Evolutionary conservation across 78 protist genomes (phyloP), one percentile per base, ranked within the genome.

Genomic region (Speleostelium caveatum): DNA sequence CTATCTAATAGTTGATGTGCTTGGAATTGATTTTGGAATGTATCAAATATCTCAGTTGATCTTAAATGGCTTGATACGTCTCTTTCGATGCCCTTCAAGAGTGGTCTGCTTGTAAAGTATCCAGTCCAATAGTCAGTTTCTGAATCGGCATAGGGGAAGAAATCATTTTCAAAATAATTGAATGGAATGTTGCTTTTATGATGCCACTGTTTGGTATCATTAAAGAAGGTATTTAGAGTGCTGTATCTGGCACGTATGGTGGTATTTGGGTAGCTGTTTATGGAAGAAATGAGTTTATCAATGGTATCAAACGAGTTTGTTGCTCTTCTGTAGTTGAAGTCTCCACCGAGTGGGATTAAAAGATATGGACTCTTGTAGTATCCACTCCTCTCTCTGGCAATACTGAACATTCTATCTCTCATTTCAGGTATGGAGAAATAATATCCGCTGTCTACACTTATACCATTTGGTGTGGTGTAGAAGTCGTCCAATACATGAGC

Each of bases 401-500:
- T 28, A 42, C 36, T 30, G 42, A 42, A 26, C 38, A 69, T 1
- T 69, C 28, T 45, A 3, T n/a, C 28, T 0, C 21, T 26, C 12
- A 69, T 21, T 42, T 45, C 36, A 42, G 55, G 61, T 17, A 42
- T 2, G 4, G 61, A 38, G 36, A 42, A 69, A 1, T 38, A 53
- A 24, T 72, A 72, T 12, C 49, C 62, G 7, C 17, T 4, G 51
- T 72, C 78, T 51, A 72, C 45, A 33, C 28, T 72, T n/a, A 72
- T 30, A 72, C 51, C 58, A 16, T 42, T 58, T 22, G 83, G 83
- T 14, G 59, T n/a, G 2, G 39, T 39, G 38, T 83, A 83, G 36
- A 72, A 73, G 51, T 59, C 67, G 38, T 83, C 90, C n/a, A 83
- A 59, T 33, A 68, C 90, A 67, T 83, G 77, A 10, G 90, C 75